These are phyloP conservation scores for Pleurozium schreberi DNA, from an alignment of 225 moss, liverwort and hornwort genomes.

Conservation along the genomic window DNA sequence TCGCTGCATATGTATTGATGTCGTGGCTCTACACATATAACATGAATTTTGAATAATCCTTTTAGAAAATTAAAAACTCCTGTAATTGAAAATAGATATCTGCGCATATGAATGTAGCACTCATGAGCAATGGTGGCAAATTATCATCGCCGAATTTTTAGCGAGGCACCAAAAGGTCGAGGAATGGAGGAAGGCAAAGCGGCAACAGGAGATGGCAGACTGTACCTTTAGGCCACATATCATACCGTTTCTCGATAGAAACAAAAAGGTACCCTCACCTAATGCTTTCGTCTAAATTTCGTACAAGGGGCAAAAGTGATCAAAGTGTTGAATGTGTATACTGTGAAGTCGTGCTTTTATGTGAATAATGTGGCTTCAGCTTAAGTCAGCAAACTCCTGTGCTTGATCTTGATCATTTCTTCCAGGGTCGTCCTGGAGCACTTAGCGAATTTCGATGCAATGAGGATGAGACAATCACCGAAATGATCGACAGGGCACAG, in stretches of 20 bases:
- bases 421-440: background rate
- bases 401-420: background rate
- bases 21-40: background rate
- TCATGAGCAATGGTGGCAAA: conserved; percentile 68
- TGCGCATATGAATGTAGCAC: conserved; percentile 40
- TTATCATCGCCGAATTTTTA: conserved; percentile 48
- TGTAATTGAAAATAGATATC: background rate
- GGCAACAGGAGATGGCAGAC: conserved; percentile 58
- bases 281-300: background rate
- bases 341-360: background rate
- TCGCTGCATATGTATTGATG: background rate
- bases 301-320: background rate
- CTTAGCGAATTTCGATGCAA: background rate
- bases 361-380: background rate
- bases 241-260: background rate
- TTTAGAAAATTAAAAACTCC: background rate
- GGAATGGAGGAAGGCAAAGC: conserved; percentile 45
- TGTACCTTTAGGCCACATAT: conserved; percentile 81
- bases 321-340: background rate
- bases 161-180: conserved; percentile 56
- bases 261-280: conserved; percentile 28
- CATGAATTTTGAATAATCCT: background rate
- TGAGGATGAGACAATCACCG: background rate
- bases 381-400: background rate
- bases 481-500: conserved; percentile 49